Evolutionary conservation across 2,329 filamentous ascomycete species (phyloP).

Genomic region (Bipolaris sorokiniana): DNA sequence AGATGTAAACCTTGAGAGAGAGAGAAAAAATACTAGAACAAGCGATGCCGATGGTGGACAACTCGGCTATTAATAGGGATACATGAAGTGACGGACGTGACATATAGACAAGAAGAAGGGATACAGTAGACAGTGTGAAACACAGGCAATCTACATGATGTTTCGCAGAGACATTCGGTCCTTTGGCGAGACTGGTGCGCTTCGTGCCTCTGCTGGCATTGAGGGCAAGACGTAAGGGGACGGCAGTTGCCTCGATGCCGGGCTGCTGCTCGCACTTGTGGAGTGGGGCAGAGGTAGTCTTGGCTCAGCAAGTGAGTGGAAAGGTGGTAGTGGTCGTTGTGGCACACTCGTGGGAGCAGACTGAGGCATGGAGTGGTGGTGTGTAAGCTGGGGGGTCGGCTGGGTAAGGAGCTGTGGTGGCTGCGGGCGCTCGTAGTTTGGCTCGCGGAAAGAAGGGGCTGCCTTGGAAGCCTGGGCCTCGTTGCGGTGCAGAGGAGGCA

Average conservation of each 20-base stretch:
- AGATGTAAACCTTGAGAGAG: slow-evolving; percentile 2
- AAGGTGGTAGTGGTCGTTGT: slow-evolving; percentile 42
- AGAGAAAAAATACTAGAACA: slow-evolving; percentile 14
- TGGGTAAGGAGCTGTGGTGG: slow-evolving; percentile 43
- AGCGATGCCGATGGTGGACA: slow-evolving; percentile 17
- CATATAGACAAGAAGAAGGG: slow-evolving; percentile 32
- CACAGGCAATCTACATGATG: slow-evolving; percentile 40
- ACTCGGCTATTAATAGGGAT: slow-evolving; percentile 26
- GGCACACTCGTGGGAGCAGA: slow-evolving; percentile 29
- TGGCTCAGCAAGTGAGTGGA: slow-evolving; percentile 43
- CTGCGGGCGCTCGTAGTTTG: slow-evolving; percentile 35
- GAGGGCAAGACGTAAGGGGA: slow-evolving; percentile 35
- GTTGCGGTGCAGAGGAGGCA: slow-evolving; percentile 41
- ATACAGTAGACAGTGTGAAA: slow-evolving; percentile 31
- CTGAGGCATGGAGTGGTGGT: slow-evolving; percentile 42
- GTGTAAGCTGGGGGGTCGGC: slow-evolving; percentile 38
- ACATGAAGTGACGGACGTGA: slow-evolving; percentile 18
- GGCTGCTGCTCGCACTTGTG: slow-evolving; percentile 31
- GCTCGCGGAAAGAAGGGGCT: slow-evolving; percentile 31
- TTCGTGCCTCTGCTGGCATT: slow-evolving; percentile 30
- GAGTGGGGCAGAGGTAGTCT: slow-evolving; percentile 35
- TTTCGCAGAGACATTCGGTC: slow-evolving; percentile 44
- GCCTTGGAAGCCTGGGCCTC: slow-evolving; percentile 18
- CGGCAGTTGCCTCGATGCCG: slow-evolving; percentile 40
- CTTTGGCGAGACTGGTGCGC: slow-evolving; percentile 44